These are phyloP conservation scores for Xylaria sp. DNA, from an alignment of 2,329 filamentous ascomycete species.

Conservation along the genomic window DNA sequence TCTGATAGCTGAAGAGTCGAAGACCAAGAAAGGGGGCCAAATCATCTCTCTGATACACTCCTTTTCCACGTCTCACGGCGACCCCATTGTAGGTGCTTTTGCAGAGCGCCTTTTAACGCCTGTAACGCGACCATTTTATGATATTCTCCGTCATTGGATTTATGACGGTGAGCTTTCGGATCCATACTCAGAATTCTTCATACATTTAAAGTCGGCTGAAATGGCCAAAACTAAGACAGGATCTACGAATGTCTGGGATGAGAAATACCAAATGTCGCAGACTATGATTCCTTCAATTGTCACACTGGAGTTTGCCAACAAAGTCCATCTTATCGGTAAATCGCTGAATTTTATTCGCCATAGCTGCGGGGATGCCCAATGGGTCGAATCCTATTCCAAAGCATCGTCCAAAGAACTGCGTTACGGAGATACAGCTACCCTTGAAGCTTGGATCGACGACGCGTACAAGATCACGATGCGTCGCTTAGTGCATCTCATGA, in stretches of 20 bases:
- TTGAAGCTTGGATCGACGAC: constrained; percentile 94
- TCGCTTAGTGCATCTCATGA: constrained; percentile 91
- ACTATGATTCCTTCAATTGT: constrained; percentile 94
- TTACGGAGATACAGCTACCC: constrained; percentile 91
- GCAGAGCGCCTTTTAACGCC: constrained; percentile 88
- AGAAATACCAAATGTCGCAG: constrained; percentile 89
- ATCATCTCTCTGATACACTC: constrained; percentile 93
- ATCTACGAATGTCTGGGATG: constrained; percentile 94
- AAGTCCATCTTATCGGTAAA: constrained; percentile 97
- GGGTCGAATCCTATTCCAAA: constrained; percentile 97
- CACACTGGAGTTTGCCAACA: constrained; percentile 91
- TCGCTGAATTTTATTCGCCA: constrained; percentile 98
- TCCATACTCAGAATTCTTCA: constrained; percentile 95
- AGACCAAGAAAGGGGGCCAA: constrained; percentile 84
- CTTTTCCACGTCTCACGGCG: constrained; percentile 92
- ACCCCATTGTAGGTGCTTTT: constrained; percentile 93
- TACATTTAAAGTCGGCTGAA: constrained; percentile 78
- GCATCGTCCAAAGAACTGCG: constrained; percentile 89
- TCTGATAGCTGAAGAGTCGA: constrained; percentile 90
- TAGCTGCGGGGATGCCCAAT: constrained; percentile 90
- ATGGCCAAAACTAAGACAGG: constrained; percentile 64
- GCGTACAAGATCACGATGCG: constrained; percentile 99
- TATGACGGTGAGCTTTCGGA: constrained; percentile 99
- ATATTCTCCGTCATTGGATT: constrained; percentile 95
- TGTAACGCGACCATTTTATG: constrained; percentile 94